Evolutionary conservation across 768 basidiomycete species (phyloP).

Genomic region (Pisolithus marmoratus): DNA sequence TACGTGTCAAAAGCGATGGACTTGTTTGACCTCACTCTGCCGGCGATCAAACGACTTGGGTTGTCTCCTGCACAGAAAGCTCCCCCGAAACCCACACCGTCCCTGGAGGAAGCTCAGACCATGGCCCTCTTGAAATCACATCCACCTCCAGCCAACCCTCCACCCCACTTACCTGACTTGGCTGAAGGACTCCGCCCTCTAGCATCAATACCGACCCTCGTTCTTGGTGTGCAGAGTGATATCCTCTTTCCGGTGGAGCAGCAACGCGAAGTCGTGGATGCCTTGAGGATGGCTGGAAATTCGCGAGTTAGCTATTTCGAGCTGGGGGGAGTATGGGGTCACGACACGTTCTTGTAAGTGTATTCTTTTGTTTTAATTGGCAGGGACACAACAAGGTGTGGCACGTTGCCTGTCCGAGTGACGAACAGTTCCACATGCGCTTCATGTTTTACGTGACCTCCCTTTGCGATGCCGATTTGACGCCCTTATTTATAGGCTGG

Average conservation of each 20-base stretch:
- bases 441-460: background rate
- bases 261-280: constrained; percentile 91
- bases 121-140: constrained; percentile 63
- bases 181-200: constrained; percentile 76
- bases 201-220: constrained; percentile 68
- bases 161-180: constrained; percentile 71
- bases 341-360: constrained; percentile 91
- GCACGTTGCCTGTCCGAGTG: background rate
- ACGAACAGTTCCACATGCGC: background rate
- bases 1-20: constrained; percentile 99
- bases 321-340: constrained; percentile 98
- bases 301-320: constrained; percentile 90
- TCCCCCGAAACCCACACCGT: constrained; percentile 16
- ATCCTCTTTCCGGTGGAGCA: constrained; percentile 97
- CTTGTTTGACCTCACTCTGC: constrained; percentile 88
- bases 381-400: no score
- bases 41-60: constrained; percentile 65
- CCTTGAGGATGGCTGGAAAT: constrained; percentile 87
- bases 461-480: background rate
- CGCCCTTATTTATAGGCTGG: constrained; percentile 45
- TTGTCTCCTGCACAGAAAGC: constrained; percentile 34
- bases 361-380: background rate
- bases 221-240: constrained; percentile 95
- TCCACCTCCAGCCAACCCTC: constrained; percentile 64
- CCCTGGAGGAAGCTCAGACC: constrained; percentile 14